phyloP scores from a whole-genome alignment of 768 basidiomycete species.

The Psilocybe cyanescens region DNA sequence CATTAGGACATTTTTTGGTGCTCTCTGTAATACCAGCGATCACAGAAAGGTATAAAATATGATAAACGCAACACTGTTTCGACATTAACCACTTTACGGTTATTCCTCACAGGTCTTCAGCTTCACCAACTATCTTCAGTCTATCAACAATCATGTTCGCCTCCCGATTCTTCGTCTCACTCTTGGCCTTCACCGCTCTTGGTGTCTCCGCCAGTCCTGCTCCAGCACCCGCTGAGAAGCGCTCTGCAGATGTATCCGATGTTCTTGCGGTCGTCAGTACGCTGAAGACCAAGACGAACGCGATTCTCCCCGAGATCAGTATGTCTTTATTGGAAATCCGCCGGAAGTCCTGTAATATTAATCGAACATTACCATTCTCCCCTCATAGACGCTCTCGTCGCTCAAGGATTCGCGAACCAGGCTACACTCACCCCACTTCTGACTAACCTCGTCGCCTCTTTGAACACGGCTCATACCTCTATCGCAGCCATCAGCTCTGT shows the following conservation, averaged over 20 bases:
- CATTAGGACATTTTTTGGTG: too few relatives aligned
- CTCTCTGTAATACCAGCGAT: too few relatives aligned
- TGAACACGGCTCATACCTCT: conserved; percentile 1
- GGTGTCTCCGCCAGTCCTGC: conserved; percentile 5
- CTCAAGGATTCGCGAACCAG: not conserved
- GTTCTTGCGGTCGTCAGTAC: conserved; percentile 1
- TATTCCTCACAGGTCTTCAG: too few relatives aligned
- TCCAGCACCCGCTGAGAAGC: conserved; percentile 2
- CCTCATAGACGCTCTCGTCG: not conserved
- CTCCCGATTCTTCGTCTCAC: conserved; percentile 2
- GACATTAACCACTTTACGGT: too few relatives aligned
- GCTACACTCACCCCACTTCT: not conserved
- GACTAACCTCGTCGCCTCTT: not conserved
- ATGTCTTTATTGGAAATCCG: not conserved
- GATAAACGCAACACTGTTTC: too few relatives aligned
- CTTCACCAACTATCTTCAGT: too few relatives aligned
- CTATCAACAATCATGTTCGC: not conserved
- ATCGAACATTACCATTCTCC: not conserved
- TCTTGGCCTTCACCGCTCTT: conserved; percentile 5
- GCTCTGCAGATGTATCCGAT: not conserved
- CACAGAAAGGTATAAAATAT: too few relatives aligned
- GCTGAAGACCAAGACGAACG: not conserved
- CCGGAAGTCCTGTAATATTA: too few relatives aligned
- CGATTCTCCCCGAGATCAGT: conserved; percentile 9
- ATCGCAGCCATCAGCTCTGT: not conserved